Percentiles rank a stretch among this genome's conserved stretches.
Evolutionary conservation across 2,329 filamentous ascomycete species (phyloP).

Genomic region (Phaeomoniella chlamydospora): DNA sequence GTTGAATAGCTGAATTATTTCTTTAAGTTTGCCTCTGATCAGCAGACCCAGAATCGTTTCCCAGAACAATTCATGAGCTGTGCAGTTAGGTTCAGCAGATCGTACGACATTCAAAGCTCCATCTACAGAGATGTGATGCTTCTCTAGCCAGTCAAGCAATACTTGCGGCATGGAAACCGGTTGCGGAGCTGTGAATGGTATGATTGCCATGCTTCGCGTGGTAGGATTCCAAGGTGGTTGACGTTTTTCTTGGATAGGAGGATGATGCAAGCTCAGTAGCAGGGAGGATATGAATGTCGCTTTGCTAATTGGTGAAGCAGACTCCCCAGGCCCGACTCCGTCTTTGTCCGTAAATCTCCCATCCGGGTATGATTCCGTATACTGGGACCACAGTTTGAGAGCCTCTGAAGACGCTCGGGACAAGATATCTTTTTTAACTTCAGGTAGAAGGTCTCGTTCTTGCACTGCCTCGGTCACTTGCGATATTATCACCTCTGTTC

Average conservation of each 20-base stretch:
- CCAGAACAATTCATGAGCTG: slow-evolving; percentile 70
- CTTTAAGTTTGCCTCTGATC: slow-evolving; percentile 58
- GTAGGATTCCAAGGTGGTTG: slow-evolving; percentile 8
- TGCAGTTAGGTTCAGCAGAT: slow-evolving; percentile 54
- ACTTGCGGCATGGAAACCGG: slow-evolving; percentile 52
- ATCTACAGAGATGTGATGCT: slow-evolving; percentile 57
- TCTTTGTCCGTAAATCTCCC: slow-evolving; percentile 22
- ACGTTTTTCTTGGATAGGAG: slow-evolving; percentile 25
- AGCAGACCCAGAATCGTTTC: slow-evolving; percentile 61
- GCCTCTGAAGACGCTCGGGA: slow-evolving; percentile 3
- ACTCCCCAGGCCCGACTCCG: slow-evolving; percentile 50
- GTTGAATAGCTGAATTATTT: slow-evolving; percentile 53
- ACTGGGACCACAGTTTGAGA: slow-evolving; percentile 7
- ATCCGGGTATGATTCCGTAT: slow-evolving; percentile 16
- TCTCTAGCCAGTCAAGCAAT: slow-evolving; percentile 69
- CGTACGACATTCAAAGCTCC: slow-evolving; percentile 53
- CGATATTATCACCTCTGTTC: slow-evolving; percentile 58
- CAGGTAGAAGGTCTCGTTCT: neutral
- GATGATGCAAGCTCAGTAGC: slow-evolving; percentile 66
- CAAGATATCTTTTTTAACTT: neutral
- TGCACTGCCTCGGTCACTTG: slow-evolving; percentile 11
- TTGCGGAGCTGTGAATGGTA: slow-evolving; percentile 3
- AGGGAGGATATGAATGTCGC: slow-evolving; percentile 67
- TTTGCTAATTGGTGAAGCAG: slow-evolving; percentile 53
- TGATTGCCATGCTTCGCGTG: neutral